phyloP scores from a whole-genome alignment of 2,329 filamentous ascomycete species.

The Verticillium zaregamsianum region DNA sequence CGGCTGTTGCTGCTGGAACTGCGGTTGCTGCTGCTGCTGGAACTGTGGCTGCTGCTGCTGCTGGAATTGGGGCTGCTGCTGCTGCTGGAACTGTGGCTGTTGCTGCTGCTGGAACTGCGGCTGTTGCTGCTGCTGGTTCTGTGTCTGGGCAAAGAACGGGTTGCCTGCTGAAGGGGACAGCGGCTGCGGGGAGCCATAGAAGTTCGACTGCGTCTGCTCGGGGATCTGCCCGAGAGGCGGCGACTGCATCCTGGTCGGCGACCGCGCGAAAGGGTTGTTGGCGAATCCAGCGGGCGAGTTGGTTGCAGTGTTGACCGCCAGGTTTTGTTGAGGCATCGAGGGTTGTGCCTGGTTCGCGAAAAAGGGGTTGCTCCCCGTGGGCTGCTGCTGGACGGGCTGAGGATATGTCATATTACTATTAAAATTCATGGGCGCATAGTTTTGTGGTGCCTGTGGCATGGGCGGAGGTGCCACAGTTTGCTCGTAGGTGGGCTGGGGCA shows the following conservation, averaged over 20 bases:
- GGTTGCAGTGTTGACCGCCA: slow-evolving; percentile 36
- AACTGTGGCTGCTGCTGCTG: slow-evolving; percentile 20
- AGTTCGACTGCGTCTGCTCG: slow-evolving; percentile 44
- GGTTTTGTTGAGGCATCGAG: slow-evolving; percentile 26
- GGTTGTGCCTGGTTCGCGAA: slow-evolving; percentile 32
- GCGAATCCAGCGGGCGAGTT: slow-evolving; percentile 23
- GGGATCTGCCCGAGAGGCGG: slow-evolving; percentile 46
- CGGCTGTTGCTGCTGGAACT: slow-evolving; percentile 14
- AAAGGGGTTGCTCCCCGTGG: slow-evolving; percentile 50
- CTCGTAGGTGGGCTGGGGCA: slow-evolving; percentile 38
- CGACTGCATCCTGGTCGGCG: slow-evolving; percentile 46
- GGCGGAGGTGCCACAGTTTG: slow-evolving; percentile 37
- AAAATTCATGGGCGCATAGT: slow-evolving; percentile 33
- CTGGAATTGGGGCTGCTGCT: slow-evolving; percentile 18
- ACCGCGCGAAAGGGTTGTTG: slow-evolving; percentile 46
- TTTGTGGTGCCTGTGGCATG: slow-evolving; percentile 31
- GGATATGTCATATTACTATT: slow-evolving; percentile 40
- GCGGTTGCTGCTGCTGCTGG: slow-evolving; percentile 17
- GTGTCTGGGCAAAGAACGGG: slow-evolving; percentile 24
- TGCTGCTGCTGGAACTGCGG: slow-evolving; percentile 16
- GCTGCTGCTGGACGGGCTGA: slow-evolving; percentile 28
- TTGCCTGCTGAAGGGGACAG: slow-evolving; percentile 17
- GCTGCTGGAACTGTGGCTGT: slow-evolving; percentile 19
- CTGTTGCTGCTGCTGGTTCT: slow-evolving; percentile 21
- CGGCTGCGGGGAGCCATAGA: slow-evolving; percentile 26